phyloP scores from a whole-genome alignment of 2,329 filamentous ascomycete species.

The Fusarium domesticum region DNA sequence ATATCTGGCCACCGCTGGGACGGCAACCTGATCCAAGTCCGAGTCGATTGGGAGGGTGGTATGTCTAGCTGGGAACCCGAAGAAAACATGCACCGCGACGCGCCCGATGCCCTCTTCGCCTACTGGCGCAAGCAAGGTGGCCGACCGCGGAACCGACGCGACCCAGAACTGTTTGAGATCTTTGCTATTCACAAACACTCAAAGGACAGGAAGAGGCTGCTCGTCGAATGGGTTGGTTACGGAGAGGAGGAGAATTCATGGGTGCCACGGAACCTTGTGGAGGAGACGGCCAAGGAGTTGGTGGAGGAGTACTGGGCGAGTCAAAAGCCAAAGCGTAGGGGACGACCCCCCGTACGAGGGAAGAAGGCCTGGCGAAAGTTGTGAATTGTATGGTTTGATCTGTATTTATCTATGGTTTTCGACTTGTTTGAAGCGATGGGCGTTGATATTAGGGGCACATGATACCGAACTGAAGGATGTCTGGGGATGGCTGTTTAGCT shows the following conservation, averaged over 20 bases:
- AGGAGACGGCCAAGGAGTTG: constrained; percentile 27
- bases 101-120: constrained; percentile 29
- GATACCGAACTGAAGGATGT: neutral
- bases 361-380: constrained; percentile 1
- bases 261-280: constrained; percentile 26
- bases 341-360: no score
- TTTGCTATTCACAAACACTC: constrained; percentile 35
- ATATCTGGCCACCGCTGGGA: constrained; percentile 32
- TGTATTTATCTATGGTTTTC: neutral
- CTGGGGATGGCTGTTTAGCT: neutral
- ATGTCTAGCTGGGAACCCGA: constrained; percentile 36
- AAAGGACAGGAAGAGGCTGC: constrained; percentile 26
- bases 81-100: constrained; percentile 33
- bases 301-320: constrained; percentile 29
- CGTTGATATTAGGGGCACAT: neutral
- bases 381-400: neutral
- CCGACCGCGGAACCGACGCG: constrained; percentile 32
- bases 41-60: constrained; percentile 33
- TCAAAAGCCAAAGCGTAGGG: constrained; percentile 6
- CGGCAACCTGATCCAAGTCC: constrained; percentile 29
- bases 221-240: constrained; percentile 39
- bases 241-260: constrained; percentile 30
- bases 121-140: constrained; percentile 34
- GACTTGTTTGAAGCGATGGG: neutral
- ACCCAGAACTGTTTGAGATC: constrained; percentile 33